phyloP scores from a whole-genome alignment of 1,284 basidiomycete genomes.

The Omphalotus olearius region DNA sequence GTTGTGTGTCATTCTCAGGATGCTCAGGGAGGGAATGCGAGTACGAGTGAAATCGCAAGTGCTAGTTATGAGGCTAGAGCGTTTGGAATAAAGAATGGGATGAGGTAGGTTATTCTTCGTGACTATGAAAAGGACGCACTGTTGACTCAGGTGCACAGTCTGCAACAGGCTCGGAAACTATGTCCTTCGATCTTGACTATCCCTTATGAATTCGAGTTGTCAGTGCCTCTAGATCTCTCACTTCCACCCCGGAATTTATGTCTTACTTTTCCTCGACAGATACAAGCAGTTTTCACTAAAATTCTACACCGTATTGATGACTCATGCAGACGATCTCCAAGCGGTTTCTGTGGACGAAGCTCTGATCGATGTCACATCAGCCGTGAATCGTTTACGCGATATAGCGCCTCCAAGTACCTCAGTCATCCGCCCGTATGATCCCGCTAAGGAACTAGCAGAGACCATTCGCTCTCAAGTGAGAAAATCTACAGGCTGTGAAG shows the following conservation, averaged over 20 bases:
- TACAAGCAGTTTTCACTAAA: constrained; percentile 80
- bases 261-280: constrained; percentile 34
- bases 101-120: constrained; percentile 57
- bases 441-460: constrained; percentile 77
- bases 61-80: constrained; percentile 90
- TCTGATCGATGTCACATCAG: constrained; percentile 81
- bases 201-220: constrained; percentile 87
- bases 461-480: constrained; percentile 75
- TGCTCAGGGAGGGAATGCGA: constrained; percentile 57
- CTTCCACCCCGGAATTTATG: not conserved
- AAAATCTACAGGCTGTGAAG: constrained; percentile 79
- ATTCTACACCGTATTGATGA: constrained; percentile 92
- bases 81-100: constrained; percentile 90
- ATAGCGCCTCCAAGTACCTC: constrained; percentile 22
- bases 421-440: constrained; percentile 33
- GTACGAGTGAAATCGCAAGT: constrained; percentile 93
- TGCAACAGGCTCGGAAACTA: constrained; percentile 80
- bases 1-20: constrained; percentile 95
- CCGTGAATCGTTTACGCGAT: constrained; percentile 44
- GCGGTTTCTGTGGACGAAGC: constrained; percentile 97
- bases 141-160: constrained; percentile 33
- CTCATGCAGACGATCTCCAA: constrained; percentile 87
- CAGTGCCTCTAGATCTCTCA: constrained; percentile 22
- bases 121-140: not conserved
- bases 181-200: constrained; percentile 78